phyloP scores from a whole-genome alignment of 1,284 basidiomycete genomes.

The Microbotryum lychnidis-dioicae region DNA sequence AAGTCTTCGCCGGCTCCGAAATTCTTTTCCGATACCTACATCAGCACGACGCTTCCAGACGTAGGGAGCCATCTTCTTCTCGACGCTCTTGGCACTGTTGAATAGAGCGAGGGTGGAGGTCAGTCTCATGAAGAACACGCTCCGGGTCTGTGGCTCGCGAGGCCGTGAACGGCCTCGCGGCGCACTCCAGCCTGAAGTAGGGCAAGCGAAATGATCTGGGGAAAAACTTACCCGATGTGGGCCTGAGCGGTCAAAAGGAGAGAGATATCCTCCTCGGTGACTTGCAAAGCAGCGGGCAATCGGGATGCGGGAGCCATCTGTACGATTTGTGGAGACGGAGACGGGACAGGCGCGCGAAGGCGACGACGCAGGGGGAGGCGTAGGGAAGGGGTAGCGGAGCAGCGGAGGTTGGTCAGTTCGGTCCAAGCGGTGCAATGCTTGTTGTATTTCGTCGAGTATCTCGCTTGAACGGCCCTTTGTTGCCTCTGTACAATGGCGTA shows the following conservation, averaged over 20 bases:
- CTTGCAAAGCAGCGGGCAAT: slow-evolving; percentile 83
- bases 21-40: slow-evolving; percentile 44
- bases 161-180: background rate
- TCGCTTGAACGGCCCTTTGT: too few species aligned
- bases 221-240: slow-evolving; percentile 57
- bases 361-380: too few species aligned
- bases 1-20: too few species aligned
- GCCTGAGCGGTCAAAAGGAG: slow-evolving; percentile 89
- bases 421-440: too few species aligned
- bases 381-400: too few species aligned
- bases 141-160: background rate
- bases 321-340: too few species aligned
- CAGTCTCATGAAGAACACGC: background rate
- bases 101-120: background rate
- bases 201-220: too few species aligned
- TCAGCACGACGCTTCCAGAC: slow-evolving; percentile 95
- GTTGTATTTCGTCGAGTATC: too few species aligned
- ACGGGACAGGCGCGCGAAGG: too few species aligned
- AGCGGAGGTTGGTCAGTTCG: too few species aligned
- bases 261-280: slow-evolving; percentile 95
- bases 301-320: slow-evolving; percentile 48
- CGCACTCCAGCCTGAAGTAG: background rate
- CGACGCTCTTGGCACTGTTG: slow-evolving; percentile 83
- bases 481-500: too few species aligned
- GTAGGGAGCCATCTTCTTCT: slow-evolving; percentile 97